Percentiles rank a stretch among this genome's conserved stretches.
Conservation (phyloP, 2,329 filamentous ascomycete species). For the Penicillium brasilianum region DNA sequence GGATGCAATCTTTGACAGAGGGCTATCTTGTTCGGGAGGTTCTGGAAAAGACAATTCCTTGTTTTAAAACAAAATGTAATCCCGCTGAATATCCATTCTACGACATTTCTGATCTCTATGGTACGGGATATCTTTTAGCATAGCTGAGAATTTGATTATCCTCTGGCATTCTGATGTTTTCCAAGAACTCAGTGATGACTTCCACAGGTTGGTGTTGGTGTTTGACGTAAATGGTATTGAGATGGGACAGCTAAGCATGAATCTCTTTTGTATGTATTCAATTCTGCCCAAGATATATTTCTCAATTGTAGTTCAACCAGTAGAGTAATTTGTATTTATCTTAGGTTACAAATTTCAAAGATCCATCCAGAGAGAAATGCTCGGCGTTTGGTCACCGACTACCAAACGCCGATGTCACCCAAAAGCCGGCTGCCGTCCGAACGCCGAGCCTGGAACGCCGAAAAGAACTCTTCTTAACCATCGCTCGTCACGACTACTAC, state of each 20-base stretch:
- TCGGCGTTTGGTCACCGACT: background rate
- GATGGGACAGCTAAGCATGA: too few relatives aligned
- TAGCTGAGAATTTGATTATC: background rate
- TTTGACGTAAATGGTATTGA: too few relatives aligned
- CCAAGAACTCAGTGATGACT: too few relatives aligned
- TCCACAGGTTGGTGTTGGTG: too few relatives aligned
- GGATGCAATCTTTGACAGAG: constrained; percentile 4
- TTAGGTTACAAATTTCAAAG: background rate
- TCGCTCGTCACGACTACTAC: background rate
- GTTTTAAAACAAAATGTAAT: background rate
- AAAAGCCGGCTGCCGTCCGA: background rate
- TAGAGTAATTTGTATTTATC: background rate
- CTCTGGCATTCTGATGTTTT: background rate
- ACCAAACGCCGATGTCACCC: constrained; percentile 1
- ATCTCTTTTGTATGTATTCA: too few relatives aligned
- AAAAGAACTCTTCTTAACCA: background rate
- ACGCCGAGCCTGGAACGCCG: background rate
- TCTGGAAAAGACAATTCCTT: background rate
- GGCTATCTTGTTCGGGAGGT: background rate
- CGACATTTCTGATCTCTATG: background rate
- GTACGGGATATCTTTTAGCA: background rate
- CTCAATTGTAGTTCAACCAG: too few relatives aligned
- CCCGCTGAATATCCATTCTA: background rate
- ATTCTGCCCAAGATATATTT: too few relatives aligned
- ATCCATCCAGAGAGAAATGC: too few relatives aligned